These are phyloP conservation scores for Rhizodiscina lignyota DNA, from an alignment of 495 filamentous ascomycete genomes.

Conservation along the genomic window DNA sequence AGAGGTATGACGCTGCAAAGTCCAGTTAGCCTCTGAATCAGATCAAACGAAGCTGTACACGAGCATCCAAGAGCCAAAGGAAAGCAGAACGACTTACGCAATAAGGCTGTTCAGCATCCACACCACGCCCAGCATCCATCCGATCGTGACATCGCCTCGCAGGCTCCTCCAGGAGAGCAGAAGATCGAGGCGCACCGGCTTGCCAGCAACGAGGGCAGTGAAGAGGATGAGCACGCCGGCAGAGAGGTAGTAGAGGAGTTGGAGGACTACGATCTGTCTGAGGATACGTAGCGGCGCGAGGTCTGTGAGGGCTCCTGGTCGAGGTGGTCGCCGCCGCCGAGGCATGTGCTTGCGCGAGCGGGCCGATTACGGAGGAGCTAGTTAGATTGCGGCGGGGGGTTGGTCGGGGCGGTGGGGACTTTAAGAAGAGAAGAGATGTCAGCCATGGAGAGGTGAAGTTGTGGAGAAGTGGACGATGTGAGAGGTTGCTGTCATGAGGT, in stretches of 20 bases:
- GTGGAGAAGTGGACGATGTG: too few species aligned
- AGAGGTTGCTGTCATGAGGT: too few species aligned
- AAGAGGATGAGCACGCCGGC: conserved; percentile 71
- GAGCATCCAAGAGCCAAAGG: not conserved
- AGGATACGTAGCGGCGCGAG: conserved; percentile 74
- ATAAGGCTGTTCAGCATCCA: conserved; percentile 68
- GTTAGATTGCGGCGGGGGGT: too few species aligned
- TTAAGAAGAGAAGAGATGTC: too few species aligned
- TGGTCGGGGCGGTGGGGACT: too few species aligned
- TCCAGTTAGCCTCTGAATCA: not conserved
- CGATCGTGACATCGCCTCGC: conserved; percentile 76
- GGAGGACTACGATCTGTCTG: conserved; percentile 73
- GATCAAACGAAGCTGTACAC: not conserved
- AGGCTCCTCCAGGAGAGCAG: conserved; percentile 69
- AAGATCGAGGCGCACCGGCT: conserved; percentile 48
- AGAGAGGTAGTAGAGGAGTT: conserved; percentile 63
- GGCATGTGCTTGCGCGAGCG: conserved; percentile 48
- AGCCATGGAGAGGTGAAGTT: too few species aligned
- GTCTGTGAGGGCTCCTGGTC: conserved; percentile 62
- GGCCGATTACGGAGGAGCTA: too few species aligned
- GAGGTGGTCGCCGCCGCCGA: conserved; percentile 59
- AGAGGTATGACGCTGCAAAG: conserved; percentile 54
- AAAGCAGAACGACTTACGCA: conserved; percentile 37
- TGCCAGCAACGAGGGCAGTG: conserved; percentile 69
- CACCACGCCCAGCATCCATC: conserved; percentile 79